phyloP scores from a whole-genome alignment of 192 early-diverging fungal genomes.

The Entomortierella beljakovae region DNA sequence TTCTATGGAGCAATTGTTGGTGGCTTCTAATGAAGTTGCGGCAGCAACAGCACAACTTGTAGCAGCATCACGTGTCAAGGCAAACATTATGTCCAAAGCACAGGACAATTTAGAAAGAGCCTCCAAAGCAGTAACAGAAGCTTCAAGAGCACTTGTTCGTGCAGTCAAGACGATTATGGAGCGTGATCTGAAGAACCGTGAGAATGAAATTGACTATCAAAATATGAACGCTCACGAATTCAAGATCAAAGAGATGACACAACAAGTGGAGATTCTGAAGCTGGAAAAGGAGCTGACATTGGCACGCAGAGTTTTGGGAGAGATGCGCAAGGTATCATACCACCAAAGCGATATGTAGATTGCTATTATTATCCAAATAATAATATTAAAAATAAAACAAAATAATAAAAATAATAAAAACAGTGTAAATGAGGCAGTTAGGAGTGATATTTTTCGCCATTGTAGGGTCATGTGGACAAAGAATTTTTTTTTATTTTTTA shows the following conservation, averaged over 20 bases:
- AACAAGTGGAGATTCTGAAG: slow-evolving; percentile 96
- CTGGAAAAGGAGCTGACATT: slow-evolving; percentile 91
- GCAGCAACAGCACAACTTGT: slow-evolving; percentile 98
- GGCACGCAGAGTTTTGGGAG: slow-evolving; percentile 88
- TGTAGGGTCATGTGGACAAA: too few species aligned
- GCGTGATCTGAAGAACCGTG: slow-evolving; percentile 75
- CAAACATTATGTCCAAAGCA: slow-evolving; percentile 89
- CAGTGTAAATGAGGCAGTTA: too few species aligned
- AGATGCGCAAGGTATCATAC: slow-evolving; percentile 92
- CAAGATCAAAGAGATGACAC: slow-evolving; percentile 97
- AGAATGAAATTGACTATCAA: slow-evolving; percentile 69
- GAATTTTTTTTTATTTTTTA: too few species aligned
- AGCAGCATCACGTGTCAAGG: slow-evolving; percentile 95
- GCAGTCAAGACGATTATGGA: slow-evolving; percentile 89
- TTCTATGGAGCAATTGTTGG: slow-evolving; percentile 94
- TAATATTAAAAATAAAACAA: too few species aligned
- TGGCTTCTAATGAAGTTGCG: slow-evolving; percentile 95
- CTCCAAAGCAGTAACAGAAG: slow-evolving; percentile 93
- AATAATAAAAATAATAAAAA: too few species aligned
- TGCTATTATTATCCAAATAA: too few species aligned
- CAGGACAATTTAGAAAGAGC: slow-evolving; percentile 94
- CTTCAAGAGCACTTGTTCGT: slow-evolving; percentile 92
- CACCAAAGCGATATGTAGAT: slow-evolving; percentile 68
- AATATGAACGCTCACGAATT: slow-evolving; percentile 91
- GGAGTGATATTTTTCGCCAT: too few species aligned